Base-by-base conservation (phyloP, 768 basidiomycete genomes). In the Sarcodon sp. region DNA sequence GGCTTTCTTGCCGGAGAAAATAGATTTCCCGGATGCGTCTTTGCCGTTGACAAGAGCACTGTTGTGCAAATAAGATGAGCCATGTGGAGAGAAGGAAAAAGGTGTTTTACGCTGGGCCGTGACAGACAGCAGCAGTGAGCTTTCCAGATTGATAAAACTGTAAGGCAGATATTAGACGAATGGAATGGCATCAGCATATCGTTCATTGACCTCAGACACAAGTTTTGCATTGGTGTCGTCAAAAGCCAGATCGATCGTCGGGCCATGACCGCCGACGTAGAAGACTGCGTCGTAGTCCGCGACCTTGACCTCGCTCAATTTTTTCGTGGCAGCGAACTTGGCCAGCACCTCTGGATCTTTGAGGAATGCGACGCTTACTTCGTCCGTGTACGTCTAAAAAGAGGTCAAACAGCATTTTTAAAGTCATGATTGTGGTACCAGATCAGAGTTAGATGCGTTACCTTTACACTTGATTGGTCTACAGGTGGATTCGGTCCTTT, bases 221-320 rank as follows among this genome's bases (percentile, higher is more conserved):
- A 88, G 67, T 54, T 72, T 69, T 53, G 67, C 70, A 59, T 83
- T 82, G 38, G 64, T 61, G 2, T 69, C 60, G 60, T 87, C 77
- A 9, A 53, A 54, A 1, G 85, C 64, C 35, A 89, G 71, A 61
- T 89, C 87, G 41, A 89, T 67, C 35, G 81, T 75, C 10, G 87
- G 84, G 0, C 84, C 84, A 56, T 87, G 83, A 33, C 87, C 86
- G 37, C 87, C 87, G 48, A 84, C 72, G 57, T 85, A 86, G 64
- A 83, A 87, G 48, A 90, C 66, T 11, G 79, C 87, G 46, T 73
- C 78, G 58, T 86, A 89, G 54, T 83, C 77, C 32, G 69, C 61
- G 4, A 62, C 64, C 43, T 72, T 69, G 53, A 89, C 72, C 1
- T 80, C 76, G 0, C 69, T 62, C 43, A 89, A 66, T 61, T 70